Percentiles rank a stretch among this genome's conserved stretches.
Conservation (phyloP, 495 filamentous ascomycete species). For the Neurospora sp. region DNA sequence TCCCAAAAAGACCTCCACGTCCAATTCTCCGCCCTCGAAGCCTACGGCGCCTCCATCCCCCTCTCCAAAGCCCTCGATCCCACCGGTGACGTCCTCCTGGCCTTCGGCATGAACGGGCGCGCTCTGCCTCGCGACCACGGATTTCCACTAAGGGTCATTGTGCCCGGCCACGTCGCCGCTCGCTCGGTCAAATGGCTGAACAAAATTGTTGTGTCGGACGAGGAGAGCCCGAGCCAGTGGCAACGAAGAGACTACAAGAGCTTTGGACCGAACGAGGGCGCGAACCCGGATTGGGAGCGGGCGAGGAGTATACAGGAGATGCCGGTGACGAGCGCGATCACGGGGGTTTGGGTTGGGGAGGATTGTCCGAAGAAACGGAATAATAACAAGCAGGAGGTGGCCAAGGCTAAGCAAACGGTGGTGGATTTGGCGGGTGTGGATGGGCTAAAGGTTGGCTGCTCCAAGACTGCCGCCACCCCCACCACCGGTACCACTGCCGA, state of each 20-base stretch:
- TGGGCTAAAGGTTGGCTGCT: slow-evolving; percentile 10
- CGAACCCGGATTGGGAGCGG: slow-evolving; percentile 45
- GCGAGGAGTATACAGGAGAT: slow-evolving; percentile 49
- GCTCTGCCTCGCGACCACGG: slow-evolving; percentile 49
- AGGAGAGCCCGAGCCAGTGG: slow-evolving; percentile 49
- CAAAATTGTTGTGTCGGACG: slow-evolving; percentile 46
- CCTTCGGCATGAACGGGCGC: slow-evolving; percentile 50
- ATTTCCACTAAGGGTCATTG: slow-evolving; percentile 47
- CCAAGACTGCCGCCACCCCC: background rate
- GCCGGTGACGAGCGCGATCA: slow-evolving; percentile 47
- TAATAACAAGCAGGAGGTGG: background rate
- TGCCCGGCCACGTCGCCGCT: slow-evolving; percentile 52
- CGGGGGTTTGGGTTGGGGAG: slow-evolving; percentile 39
- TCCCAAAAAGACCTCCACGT: slow-evolving; percentile 38
- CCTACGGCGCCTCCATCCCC: slow-evolving; percentile 52
- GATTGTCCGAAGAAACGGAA: slow-evolving; percentile 21
- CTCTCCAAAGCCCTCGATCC: slow-evolving; percentile 44
- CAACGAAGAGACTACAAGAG: slow-evolving; percentile 55
- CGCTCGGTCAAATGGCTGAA: slow-evolving; percentile 58
- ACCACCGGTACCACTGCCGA: background rate
- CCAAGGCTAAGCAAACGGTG: no score
- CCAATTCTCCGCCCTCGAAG: slow-evolving; percentile 48
- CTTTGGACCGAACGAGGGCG: slow-evolving; percentile 46
- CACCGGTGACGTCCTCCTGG: slow-evolving; percentile 49
- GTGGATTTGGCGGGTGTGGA: slow-evolving; percentile 10